Percentiles rank a stretch among this genome's conserved stretches.
phyloP scores from a whole-genome alignment of 352 stramenopile species.

The Albugo candida region DNA sequence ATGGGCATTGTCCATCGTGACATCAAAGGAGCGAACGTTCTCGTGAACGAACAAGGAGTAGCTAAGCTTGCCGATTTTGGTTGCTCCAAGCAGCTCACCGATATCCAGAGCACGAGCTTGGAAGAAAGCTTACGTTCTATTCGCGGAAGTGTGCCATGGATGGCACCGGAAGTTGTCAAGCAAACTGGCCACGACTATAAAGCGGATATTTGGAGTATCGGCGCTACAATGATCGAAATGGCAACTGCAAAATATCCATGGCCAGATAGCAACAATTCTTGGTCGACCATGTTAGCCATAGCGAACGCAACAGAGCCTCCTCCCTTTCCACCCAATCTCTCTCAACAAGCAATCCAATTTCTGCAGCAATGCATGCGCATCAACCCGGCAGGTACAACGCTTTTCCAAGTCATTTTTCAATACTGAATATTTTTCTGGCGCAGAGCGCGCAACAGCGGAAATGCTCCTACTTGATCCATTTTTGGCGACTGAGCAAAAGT shows the following conservation, averaged over 20 bases:
- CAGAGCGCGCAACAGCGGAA: constrained; percentile 42
- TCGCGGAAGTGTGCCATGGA: constrained; percentile 69
- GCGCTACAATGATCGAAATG: constrained; percentile 64
- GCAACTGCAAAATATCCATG: constrained; percentile 51
- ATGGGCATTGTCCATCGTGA: constrained; percentile 87
- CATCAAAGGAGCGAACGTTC: constrained; percentile 84
- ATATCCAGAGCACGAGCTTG: constrained; percentile 59
- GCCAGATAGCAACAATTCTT: constrained; percentile 30
- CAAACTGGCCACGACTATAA: constrained; percentile 59
- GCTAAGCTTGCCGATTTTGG: constrained; percentile 83
- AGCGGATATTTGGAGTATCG: constrained; percentile 67
- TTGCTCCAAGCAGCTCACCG: constrained; percentile 73
- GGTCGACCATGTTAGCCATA: constrained; percentile 51
- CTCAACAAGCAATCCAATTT: constrained; percentile 28
- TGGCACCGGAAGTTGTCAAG: constrained; percentile 61
- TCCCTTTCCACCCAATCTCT: constrained; percentile 29
- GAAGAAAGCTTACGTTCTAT: constrained; percentile 68
- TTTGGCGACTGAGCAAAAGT: constrained; percentile 10
- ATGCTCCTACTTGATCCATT: constrained; percentile 40
- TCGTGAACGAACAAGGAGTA: constrained; percentile 74
- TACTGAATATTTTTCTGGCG: not conserved
- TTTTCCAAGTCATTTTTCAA: not conserved
- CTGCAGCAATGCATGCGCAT: constrained; percentile 49
- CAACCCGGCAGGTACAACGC: constrained; percentile 27
- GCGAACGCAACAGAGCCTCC: constrained; percentile 30